Conservation (phyloP, 495 filamentous ascomycete genomes). For the Aspergillus sclerotiicarbonarius region DNA sequence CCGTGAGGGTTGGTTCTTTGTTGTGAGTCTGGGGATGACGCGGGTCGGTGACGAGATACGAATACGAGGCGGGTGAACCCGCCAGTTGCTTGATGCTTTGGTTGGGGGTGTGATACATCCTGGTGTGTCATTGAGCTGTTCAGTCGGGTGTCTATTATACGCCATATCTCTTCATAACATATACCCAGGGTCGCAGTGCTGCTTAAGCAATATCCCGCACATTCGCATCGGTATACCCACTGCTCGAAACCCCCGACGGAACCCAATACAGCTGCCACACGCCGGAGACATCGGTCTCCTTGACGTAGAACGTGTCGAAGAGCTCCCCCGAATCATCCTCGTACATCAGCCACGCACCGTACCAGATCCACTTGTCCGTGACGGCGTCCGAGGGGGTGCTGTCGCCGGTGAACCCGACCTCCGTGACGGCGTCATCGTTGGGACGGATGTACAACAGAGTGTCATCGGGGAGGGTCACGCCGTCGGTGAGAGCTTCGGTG, state of each 20-base stretch:
- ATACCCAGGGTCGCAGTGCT: too few relatives aligned
- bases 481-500: background rate
- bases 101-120: too few relatives aligned
- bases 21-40: too few relatives aligned
- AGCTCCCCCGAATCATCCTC: background rate
- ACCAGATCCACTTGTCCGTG: background rate
- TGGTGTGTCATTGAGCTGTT: background rate
- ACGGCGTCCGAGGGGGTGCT: background rate
- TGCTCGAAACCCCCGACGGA: background rate
- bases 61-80: too few relatives aligned
- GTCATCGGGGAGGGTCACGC: background rate
- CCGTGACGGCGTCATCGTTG: background rate
- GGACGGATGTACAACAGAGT: background rate
- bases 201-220: background rate
- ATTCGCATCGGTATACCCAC: background rate
- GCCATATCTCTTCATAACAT: background rate
- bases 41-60: too few relatives aligned
- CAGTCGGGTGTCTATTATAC: background rate
- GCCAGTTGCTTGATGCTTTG: too few relatives aligned
- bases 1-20: too few relatives aligned
- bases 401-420: background rate
- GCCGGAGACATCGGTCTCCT: background rate
- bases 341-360: background rate
- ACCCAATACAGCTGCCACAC: background rate
- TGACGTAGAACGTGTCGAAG: background rate